These are phyloP conservation scores for Favolaschia claudopus DNA, from an alignment of 768 basidiomycete genomes.

Conservation along the genomic window DNA sequence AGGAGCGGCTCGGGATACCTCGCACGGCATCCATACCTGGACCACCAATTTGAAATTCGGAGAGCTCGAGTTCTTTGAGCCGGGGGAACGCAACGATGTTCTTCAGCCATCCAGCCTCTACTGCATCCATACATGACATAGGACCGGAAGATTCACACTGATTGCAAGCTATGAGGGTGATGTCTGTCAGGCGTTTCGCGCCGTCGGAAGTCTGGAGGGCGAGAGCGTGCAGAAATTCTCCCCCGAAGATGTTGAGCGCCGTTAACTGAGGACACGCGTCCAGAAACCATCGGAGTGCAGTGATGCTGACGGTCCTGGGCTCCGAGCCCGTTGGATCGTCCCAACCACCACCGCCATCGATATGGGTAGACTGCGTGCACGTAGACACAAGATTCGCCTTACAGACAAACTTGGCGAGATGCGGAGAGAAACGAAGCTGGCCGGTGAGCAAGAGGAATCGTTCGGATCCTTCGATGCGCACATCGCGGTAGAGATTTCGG, in stretches of 20 bases:
- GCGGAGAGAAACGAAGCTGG: constrained; percentile 25
- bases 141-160: constrained; percentile 1
- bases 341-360: constrained; percentile 1
- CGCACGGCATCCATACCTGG: neutral
- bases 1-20: constrained; percentile 4
- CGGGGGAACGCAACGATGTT: constrained; percentile 20
- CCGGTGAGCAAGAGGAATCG: constrained; percentile 23
- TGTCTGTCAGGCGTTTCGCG: constrained; percentile 12
- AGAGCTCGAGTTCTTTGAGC: constrained; percentile 22
- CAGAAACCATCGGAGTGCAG: constrained; percentile 22
- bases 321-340: neutral
- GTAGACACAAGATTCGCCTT: constrained; percentile 9
- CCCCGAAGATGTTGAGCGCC: neutral
- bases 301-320: constrained; percentile 13
- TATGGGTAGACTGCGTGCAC: constrained; percentile 6
- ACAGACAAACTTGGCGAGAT: constrained; percentile 26
- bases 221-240: constrained; percentile 19
- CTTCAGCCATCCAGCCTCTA: constrained; percentile 14
- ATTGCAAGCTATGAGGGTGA: constrained; percentile 4
- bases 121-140: neutral
- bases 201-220: neutral
- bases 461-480: constrained; percentile 22
- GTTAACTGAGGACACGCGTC: constrained; percentile 21
- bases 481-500: constrained; percentile 18
- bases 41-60: neutral